Conservation (phyloP, 2,329 filamentous ascomycete genomes). For the Fusarium veterinarium region DNA sequence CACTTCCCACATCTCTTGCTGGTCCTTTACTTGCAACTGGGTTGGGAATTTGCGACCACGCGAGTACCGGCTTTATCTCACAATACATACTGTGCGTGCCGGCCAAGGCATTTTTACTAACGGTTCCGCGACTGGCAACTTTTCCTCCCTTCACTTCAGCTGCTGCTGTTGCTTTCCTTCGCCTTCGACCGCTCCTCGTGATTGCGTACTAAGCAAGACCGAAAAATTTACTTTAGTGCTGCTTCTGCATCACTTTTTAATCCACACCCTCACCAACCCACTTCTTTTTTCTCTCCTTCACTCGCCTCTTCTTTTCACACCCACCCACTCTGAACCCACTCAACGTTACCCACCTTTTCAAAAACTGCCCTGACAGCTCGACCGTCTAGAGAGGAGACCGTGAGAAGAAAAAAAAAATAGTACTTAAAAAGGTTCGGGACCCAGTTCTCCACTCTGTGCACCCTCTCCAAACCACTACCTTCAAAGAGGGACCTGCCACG, state of each 20-base stretch:
- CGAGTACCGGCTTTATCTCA: slow-evolving; percentile 28
- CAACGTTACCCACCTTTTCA: slow-evolving; percentile 46
- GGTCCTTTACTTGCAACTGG: slow-evolving; percentile 24
- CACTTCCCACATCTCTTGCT: slow-evolving; percentile 40
- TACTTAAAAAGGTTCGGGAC: slow-evolving; percentile 56
- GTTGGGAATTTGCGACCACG: slow-evolving; percentile 32
- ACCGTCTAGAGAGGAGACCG: slow-evolving; percentile 29
- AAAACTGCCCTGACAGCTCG: slow-evolving; percentile 46
- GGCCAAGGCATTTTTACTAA: slow-evolving; percentile 36
- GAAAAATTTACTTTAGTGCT: slow-evolving; percentile 33
- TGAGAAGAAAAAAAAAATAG: slow-evolving; percentile 46
- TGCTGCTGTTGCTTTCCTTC: slow-evolving; percentile 16
- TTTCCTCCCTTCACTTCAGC: background rate
- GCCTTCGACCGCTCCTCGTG: slow-evolving; percentile 19
- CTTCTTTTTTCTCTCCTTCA: slow-evolving; percentile 41
- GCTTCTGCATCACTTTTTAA: slow-evolving; percentile 33
- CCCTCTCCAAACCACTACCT: slow-evolving; percentile 59
- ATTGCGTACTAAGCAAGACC: slow-evolving; percentile 36
- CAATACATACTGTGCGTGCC: slow-evolving; percentile 37
- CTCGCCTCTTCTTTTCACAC: slow-evolving; percentile 40
- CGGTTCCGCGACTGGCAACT: slow-evolving; percentile 37
- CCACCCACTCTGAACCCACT: slow-evolving; percentile 39
- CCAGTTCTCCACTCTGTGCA: slow-evolving; percentile 59
- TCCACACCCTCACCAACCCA: slow-evolving; percentile 41
- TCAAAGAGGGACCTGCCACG: slow-evolving; percentile 53